phyloP scores from a whole-genome alignment of 1,139 yeast genomes.

The Pichia sp. region DNA sequence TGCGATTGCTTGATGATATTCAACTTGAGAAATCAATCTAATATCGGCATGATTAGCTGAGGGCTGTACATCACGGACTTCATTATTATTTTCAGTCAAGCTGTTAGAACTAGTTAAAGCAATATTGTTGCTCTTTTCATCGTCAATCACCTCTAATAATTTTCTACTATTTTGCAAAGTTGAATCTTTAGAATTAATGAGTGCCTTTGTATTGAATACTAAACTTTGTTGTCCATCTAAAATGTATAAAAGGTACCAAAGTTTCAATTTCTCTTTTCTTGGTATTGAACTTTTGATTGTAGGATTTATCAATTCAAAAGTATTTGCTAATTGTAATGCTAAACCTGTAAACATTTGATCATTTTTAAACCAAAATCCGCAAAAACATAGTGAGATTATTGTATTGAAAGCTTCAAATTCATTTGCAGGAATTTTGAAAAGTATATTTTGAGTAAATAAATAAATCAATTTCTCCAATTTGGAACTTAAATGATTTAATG shows the following conservation, averaged over 20 bases:
- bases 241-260: constrained; percentile 64
- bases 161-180: constrained; percentile 37
- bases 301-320: constrained; percentile 38
- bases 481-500: constrained; percentile 33
- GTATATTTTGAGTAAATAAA: constrained; percentile 38
- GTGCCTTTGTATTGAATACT: constrained; percentile 50
- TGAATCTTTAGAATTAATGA: constrained; percentile 41
- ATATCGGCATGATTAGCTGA: constrained; percentile 38
- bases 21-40: constrained; percentile 64
- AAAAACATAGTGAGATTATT: constrained; percentile 54
- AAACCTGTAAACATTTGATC: constrained; percentile 61
- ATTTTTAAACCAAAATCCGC: constrained; percentile 64
- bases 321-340: constrained; percentile 58
- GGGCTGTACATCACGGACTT: constrained; percentile 2
- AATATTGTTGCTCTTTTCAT: constrained; percentile 1
- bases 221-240: constrained; percentile 66
- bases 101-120: constrained; percentile 1
- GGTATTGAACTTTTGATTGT: constrained; percentile 22
- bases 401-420: constrained; percentile 53
- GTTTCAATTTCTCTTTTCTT: constrained; percentile 42
- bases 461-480: constrained; percentile 39
- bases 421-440: constrained; percentile 31
- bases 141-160: constrained; percentile 25
- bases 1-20: constrained; percentile 59
- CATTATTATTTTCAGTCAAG: not conserved